Percentiles rank a stretch among this genome's conserved stretches.
Evolutionary conservation across 352 stramenopile species (phyloP).

Genomic region (Phytopythium mirpurense): DNA sequence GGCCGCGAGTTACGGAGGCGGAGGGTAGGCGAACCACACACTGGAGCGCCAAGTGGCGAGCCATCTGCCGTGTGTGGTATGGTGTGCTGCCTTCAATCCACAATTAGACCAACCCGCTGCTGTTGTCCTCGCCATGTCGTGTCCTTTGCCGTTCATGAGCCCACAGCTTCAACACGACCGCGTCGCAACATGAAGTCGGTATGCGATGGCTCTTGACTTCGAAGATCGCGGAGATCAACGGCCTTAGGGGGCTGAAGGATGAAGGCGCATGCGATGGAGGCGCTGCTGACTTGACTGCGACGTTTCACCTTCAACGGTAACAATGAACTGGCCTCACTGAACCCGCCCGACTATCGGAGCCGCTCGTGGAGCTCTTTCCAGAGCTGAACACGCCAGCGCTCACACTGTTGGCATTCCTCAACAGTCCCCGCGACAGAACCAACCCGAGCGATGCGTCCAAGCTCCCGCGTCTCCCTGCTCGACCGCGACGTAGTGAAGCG

Average conservation of each 20-base stretch:
- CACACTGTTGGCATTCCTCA: neutral
- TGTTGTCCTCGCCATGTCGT: neutral
- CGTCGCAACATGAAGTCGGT: neutral
- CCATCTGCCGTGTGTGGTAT: neutral
- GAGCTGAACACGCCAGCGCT: no score
- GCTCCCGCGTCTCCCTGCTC: neutral
- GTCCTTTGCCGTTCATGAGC: no score
- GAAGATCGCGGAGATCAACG: no score
- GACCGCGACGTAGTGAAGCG: neutral
- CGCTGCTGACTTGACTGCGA: neutral
- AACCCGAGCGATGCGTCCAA: neutral
- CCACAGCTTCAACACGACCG: neutral
- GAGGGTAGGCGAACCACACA: neutral
- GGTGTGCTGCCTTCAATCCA: no score
- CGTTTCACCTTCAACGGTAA: neutral
- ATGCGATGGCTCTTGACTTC: no score
- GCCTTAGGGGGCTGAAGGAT: no score
- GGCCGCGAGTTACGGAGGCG: neutral
- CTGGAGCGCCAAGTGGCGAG: neutral
- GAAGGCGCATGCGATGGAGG: no score
- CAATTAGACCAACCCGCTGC: no score
- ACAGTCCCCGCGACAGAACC: neutral
- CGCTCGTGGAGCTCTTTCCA: no score
- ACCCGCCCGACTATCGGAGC: no score
- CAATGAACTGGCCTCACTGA: constrained; percentile 1